These are phyloP conservation scores for Ganoderma multipileum DNA, from an alignment of 1,284 basidiomycete species.

Conservation along the genomic window DNA sequence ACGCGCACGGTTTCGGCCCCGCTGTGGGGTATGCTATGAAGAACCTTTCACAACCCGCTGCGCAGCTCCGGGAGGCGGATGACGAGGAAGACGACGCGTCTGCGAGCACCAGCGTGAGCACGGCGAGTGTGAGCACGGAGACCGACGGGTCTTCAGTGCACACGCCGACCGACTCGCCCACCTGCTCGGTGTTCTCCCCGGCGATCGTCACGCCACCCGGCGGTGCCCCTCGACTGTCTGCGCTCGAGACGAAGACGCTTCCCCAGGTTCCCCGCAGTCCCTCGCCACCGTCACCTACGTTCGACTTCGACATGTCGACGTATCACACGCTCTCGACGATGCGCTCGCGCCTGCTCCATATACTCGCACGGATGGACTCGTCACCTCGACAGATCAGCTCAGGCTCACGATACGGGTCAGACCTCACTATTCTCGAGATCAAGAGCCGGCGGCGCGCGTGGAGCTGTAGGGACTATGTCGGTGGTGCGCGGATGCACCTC, in stretches of 20 bases:
- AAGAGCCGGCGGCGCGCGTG: constrained; percentile 61
- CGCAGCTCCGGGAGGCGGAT: constrained; percentile 30
- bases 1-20: constrained; percentile 39
- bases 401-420: constrained; percentile 45
- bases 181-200: constrained; percentile 27
- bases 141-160: constrained; percentile 64
- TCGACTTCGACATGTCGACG: constrained; percentile 38
- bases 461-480: constrained; percentile 48
- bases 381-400: constrained; percentile 39
- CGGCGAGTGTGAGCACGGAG: constrained; percentile 46
- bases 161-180: constrained; percentile 51
- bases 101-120: constrained; percentile 37
- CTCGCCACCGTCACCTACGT: constrained; percentile 30
- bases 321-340: constrained; percentile 48
- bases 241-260: constrained; percentile 12
- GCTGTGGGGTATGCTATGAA: constrained; percentile 22
- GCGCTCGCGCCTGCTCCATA: constrained; percentile 47
- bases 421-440: constrained; percentile 55
- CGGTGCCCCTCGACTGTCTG: constrained; percentile 7
- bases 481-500: constrained; percentile 37
- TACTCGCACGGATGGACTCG: constrained; percentile 45
- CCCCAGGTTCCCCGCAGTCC: constrained; percentile 33
- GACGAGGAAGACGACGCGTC: constrained; percentile 41
- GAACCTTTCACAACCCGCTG: constrained; percentile 13
- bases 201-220: constrained; percentile 4